phyloP scores from a whole-genome alignment of 2,329 filamentous ascomycete species.

The Endoconidiophora polonica region DNA sequence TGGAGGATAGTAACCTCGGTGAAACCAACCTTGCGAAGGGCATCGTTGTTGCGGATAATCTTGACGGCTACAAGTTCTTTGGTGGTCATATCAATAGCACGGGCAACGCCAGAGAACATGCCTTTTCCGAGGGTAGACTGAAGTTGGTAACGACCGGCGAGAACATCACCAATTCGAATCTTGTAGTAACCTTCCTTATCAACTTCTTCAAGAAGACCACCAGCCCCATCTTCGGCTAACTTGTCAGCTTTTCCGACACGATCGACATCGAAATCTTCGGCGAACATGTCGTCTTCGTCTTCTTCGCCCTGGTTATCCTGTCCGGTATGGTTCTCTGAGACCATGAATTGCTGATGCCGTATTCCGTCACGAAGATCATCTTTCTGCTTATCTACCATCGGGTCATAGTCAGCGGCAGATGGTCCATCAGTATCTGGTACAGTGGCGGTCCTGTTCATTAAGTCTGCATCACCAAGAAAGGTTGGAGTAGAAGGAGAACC shows the following conservation, averaged over 20 bases:
- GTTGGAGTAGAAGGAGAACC: background rate
- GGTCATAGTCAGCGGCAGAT: constrained; percentile 88
- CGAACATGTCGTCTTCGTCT: constrained; percentile 79
- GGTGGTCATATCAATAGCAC: constrained; percentile 61
- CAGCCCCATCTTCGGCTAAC: constrained; percentile 29
- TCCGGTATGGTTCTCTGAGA: constrained; percentile 19
- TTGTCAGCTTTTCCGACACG: constrained; percentile 35
- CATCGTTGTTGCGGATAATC: constrained; percentile 92
- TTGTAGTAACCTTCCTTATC: constrained; percentile 95
- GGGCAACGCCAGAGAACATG: constrained; percentile 93
- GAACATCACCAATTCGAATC: constrained; percentile 75
- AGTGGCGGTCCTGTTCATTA: constrained; percentile 17
- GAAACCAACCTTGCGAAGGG: constrained; percentile 75
- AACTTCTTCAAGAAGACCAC: constrained; percentile 77
- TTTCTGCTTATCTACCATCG: constrained; percentile 73
- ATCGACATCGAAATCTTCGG: constrained; percentile 56
- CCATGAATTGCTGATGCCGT: constrained; percentile 25
- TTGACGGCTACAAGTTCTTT: constrained; percentile 82
- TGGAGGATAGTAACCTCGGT: constrained; percentile 90
- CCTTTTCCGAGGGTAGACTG: constrained; percentile 77
- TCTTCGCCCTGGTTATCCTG: constrained; percentile 45
- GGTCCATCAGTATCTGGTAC: constrained; percentile 47
- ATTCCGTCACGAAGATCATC: constrained; percentile 56
- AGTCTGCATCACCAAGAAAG: constrained; percentile 7
- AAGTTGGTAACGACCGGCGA: constrained; percentile 80